Base-by-base conservation (phyloP, 495 filamentous ascomycete species). In the Pyrenopolyporus hunteri region DNA sequence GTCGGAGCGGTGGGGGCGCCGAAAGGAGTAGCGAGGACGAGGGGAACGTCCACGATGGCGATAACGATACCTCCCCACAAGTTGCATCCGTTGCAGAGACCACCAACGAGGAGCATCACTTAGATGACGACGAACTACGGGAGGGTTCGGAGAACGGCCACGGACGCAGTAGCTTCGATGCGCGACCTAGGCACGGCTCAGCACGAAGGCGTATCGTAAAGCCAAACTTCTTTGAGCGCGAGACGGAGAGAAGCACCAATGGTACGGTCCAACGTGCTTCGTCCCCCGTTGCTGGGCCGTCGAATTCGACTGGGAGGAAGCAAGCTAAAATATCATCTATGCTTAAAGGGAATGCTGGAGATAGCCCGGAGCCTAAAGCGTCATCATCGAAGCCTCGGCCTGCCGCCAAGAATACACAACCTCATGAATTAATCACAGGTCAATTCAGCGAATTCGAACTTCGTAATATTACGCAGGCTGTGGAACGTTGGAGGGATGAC, bases 401-500 rank as follows among this genome's bases (percentile, higher is more conserved):
- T 2, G 14, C 44, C 9, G 29, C 59, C 1, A 49, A 31, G 25
- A 42, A 44, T 6, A 20, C 9, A 0, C 48, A 45, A 9, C 36
- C 45, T 23, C 55, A 61, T 10, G 44, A 69, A 40, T 59, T 70
- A 14, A 40, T 59, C 14, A 57, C 46, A 10, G 74, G 76, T 4
- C 20, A 55, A 22, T 68, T 79, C 17, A 62, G 64, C 1, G 57
- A 63, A 8, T 43, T 52, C 2, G 78, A 82, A 43, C 37, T 73
- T 17, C 56, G 66, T 0, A 63, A 68, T 32, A 66, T 81, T 14
- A 60, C 33, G 0, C 32, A 54, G 7, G 74, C 73, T 2, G 70
- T 82, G 1, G 73, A 80, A 33, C 60, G 17, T 0, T 77, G 74
- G 47, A 56, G 74, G 13, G 69, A 77, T 0, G 54, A 70, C 9